Base-by-base conservation (phyloP, 345 rosid species). In the Dimocarpus longan region DNA sequence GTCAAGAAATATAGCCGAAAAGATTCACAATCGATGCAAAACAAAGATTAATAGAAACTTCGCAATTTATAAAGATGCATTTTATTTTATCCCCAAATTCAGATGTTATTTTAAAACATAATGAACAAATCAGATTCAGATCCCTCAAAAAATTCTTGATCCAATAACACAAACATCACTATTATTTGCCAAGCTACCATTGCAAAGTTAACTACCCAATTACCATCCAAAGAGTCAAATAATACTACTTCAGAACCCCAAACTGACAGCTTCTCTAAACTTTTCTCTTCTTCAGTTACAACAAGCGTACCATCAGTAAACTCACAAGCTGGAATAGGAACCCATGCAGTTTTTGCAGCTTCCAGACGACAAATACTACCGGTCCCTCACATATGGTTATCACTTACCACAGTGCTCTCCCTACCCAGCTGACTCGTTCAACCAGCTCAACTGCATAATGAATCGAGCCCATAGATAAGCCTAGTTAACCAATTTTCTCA, bases 381-480 rank as follows among this genome's bases (percentile, higher is more conserved):
- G 90, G 82, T 80, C 88, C 94, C 80, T 96, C 99, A 68, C 98
- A 94, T 42, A 93, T 88, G 44, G 91, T 89, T 46, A 94, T 91
- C 83, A 96, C 3, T 32, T 32, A 32, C 37, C 37, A 32, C 98
- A 26, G 81, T 87, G 57, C 98, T 98, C 87, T 83, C 90, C 85
- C 98, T 89, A 22, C 99, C 98, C 75, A 94, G 93, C 84, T 93
- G 80, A 24, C 97, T 95, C 0, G 95, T 91, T 77, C 98, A 84
- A 75, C 99, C 98, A 66, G 97, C 98, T 67, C 97, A 86, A 81
- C 92, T 7, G 95, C 97, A 78, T 91, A 92, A 78, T 96, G 99
- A 71, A 92, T 86, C 13, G 93, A 82, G 70, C 92, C 97, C 0
- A 94, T 91, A 10, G 97, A 97, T 77, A 94, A 86, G 67, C 88